A percentile compares a stretch with the other conserved stretches of the same genome.
phyloP scores from a whole-genome alignment of 768 basidiomycete genomes.

The Leccinellum rugosiceps region DNA sequence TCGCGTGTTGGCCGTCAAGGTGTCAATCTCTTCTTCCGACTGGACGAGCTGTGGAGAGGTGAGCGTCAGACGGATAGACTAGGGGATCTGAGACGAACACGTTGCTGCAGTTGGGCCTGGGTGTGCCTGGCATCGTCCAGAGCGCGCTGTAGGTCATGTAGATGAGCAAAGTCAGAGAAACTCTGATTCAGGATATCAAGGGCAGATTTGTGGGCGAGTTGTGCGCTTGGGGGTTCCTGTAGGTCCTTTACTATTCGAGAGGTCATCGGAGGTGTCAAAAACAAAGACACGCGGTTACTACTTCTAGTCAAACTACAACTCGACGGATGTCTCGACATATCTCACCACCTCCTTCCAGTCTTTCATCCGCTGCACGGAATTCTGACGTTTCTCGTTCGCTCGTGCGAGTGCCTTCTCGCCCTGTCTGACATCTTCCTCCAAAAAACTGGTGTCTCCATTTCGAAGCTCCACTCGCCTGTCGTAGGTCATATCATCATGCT shows the following conservation, averaged over 20 bases:
- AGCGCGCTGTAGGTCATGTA: slow-evolving; percentile 43
- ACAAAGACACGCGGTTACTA: too few species aligned
- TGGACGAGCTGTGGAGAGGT: slow-evolving; percentile 51
- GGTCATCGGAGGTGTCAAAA: slow-evolving; percentile 31
- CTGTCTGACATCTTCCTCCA: slow-evolving; percentile 44
- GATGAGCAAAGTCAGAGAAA: slow-evolving; percentile 48
- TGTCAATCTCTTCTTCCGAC: slow-evolving; percentile 48
- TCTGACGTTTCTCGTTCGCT: slow-evolving; percentile 40
- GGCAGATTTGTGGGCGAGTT: slow-evolving; percentile 33
- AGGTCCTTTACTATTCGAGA: slow-evolving; percentile 46
- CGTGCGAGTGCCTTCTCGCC: slow-evolving; percentile 39
- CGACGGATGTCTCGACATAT: slow-evolving; percentile 39
- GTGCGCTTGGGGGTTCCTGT: slow-evolving; percentile 47
- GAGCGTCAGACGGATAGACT: slow-evolving; percentile 8
- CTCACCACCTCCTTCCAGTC: slow-evolving; percentile 60
- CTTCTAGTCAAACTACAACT: neutral
- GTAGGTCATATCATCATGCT: slow-evolving; percentile 51
- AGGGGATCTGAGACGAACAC: slow-evolving; percentile 39
- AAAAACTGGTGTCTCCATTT: slow-evolving; percentile 50
- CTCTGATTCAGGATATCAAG: slow-evolving; percentile 41
- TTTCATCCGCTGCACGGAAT: slow-evolving; percentile 49
- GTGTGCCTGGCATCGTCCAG: slow-evolving; percentile 42
- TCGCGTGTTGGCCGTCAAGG: slow-evolving; percentile 48
- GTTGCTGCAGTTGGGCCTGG: slow-evolving; percentile 40
- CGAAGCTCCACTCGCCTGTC: slow-evolving; percentile 43